These are phyloP conservation scores for Neurospora sp. DNA, from an alignment of 495 filamentous ascomycete genomes.

Conservation along the genomic window DNA sequence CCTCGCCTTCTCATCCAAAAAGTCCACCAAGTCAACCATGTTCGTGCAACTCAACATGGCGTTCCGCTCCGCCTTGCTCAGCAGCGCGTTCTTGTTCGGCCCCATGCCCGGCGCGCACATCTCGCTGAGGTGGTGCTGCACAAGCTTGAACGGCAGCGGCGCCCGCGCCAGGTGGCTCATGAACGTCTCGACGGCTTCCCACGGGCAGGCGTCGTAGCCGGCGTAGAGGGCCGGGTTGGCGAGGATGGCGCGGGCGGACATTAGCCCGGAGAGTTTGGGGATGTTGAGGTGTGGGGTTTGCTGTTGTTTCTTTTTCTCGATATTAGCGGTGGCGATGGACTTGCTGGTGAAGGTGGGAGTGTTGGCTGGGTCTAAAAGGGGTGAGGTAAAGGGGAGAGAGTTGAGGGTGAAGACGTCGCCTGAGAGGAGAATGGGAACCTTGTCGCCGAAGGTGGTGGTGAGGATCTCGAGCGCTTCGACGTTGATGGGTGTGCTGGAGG, in stretches of 20 bases:
- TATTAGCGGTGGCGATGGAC: conserved; percentile 11
- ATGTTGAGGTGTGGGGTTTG: conserved; percentile 13
- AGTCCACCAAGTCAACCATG: conserved; percentile 51
- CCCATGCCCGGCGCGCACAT: conserved; percentile 49
- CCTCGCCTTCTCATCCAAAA: conserved; percentile 40
- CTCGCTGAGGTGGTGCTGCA: conserved; percentile 52
- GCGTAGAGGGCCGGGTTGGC: conserved; percentile 53
- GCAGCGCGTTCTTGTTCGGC: conserved; percentile 32
- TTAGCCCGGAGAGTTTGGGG: conserved; percentile 40
- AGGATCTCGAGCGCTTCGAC: conserved; percentile 48
- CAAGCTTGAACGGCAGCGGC: conserved; percentile 49
- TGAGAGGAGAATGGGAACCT: conserved; percentile 49
- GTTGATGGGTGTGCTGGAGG: conserved; percentile 46
- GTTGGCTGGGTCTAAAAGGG: conserved; percentile 15
- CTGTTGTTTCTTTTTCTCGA: not conserved
- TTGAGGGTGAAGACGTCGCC: conserved; percentile 50
- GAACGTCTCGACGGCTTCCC: conserved; percentile 50
- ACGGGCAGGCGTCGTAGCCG: conserved; percentile 45
- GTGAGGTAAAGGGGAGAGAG: conserved; percentile 34
- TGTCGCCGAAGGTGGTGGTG: conserved; percentile 32
- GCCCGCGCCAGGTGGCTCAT: conserved; percentile 39
- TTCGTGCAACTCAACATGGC: conserved; percentile 39
- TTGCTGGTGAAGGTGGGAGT: conserved; percentile 18
- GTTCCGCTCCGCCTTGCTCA: conserved; percentile 42
- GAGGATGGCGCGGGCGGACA: conserved; percentile 55